Evolutionary conservation across 78 protist genomes (phyloP).

Genomic region (Salpingoeca rosetta): DNA sequence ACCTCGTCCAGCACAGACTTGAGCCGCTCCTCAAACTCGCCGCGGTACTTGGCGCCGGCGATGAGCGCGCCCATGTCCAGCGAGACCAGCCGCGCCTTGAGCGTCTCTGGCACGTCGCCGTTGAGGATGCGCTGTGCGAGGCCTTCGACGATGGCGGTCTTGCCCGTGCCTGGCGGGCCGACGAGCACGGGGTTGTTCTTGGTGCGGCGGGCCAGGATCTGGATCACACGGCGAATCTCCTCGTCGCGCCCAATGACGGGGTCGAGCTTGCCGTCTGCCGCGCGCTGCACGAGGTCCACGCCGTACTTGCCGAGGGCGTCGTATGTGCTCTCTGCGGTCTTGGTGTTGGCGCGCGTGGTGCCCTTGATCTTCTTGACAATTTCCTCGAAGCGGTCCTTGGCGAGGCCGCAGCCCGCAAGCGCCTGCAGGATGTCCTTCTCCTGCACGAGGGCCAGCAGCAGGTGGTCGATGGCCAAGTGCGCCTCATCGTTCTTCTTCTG

Average conservation of each 20-base stretch:
- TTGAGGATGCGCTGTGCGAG: slow-evolving; percentile 92
- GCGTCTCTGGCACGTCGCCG: slow-evolving; percentile 90
- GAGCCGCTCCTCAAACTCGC: slow-evolving; percentile 97
- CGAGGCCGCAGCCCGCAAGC: background rate
- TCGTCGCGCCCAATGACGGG: slow-evolving; percentile 97
- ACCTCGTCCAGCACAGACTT: slow-evolving; percentile 93
- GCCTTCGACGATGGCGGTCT: slow-evolving; percentile 96
- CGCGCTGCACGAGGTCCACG: slow-evolving; percentile 61
- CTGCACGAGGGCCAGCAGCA: background rate
- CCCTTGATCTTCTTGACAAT: background rate
- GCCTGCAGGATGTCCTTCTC: background rate
- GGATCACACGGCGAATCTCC: slow-evolving; percentile 86
- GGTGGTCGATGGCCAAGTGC: slow-evolving; percentile 1
- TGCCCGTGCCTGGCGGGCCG: slow-evolving; percentile 94
- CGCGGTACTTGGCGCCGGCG: slow-evolving; percentile 97
- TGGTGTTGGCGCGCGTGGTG: background rate
- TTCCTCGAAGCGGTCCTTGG: background rate
- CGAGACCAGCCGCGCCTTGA: slow-evolving; percentile 48
- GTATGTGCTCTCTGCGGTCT: slow-evolving; percentile 39
- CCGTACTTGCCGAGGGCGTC: slow-evolving; percentile 69
- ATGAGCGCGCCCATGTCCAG: slow-evolving; percentile 95
- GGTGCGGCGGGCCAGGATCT: slow-evolving; percentile 71
- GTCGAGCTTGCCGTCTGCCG: slow-evolving; percentile 89
- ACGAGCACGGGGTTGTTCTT: slow-evolving; percentile 96
- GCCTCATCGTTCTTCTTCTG: background rate